Base-by-base conservation (phyloP, 345 rosid genomes). In the Hibiscus tridactylites region DNA sequence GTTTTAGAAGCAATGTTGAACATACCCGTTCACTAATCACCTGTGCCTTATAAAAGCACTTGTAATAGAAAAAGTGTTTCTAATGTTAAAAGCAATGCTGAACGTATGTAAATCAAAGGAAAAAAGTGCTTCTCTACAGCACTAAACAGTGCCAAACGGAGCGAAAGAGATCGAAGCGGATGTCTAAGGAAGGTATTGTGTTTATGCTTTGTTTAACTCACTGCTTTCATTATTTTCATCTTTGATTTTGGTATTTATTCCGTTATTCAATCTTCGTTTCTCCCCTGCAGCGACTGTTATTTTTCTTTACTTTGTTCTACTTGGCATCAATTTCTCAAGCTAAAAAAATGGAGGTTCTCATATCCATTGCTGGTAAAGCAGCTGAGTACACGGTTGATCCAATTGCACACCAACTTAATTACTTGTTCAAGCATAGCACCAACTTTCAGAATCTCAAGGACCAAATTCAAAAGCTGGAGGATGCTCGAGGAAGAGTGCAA, bases 371-470 rank as follows among this genome's bases (percentile, higher is more conserved):
- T 10, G 19, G 8, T 16, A 28, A 28, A 13, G 63, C 63, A 3
- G 39, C 15, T 15, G 37, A 59, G 63, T 59, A 26, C 37, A 29
- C 37, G 33, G 35, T 59, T 59, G 63, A 59, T 28, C 37, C 35
- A 16, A 29, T 28, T 15, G 35, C 35, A 59, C 37, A 0, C 33
- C 42, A 3, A 49, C 29, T 46, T n/a, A 62, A 68, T 73, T 72
- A 67, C 46, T 31, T 64, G 54, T 61, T 59, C n/a, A 65, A 47
- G 16, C 69, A 53, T 69, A 54, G 39, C 1, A 28, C 29, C 75
- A 77, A 59, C n/a, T 28, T 12, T 37, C 3, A 59, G 9, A 44
- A 65, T 7, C 70, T 80, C 15, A 54, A 17, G 24, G 9, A 13
- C 1, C 9, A 71, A 59, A 16, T 59, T 28, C 70, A 77, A 28